Base-by-base conservation (phyloP, 2,329 filamentous ascomycete genomes). In the Lecanicillium sp. region DNA sequence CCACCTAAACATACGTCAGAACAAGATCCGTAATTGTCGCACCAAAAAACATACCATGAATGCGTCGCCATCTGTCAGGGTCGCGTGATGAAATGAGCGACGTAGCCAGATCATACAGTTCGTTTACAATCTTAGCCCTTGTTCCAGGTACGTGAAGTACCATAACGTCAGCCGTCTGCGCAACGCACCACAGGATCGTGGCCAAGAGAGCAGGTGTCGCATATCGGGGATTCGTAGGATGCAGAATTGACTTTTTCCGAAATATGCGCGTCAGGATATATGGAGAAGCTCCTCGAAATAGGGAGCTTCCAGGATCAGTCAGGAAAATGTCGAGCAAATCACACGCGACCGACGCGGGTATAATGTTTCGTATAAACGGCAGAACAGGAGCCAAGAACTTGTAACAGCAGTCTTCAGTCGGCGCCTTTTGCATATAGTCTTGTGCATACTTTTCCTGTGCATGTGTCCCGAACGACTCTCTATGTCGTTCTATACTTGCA, bases 271-370 rank as follows among this genome's bases (percentile, higher is more conserved):
- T 66, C 15, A 71, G 53, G 13, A 71, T 62, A 41, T 70, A 70
- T 0, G 68, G 67, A 4, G 67, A 71, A 0, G 64, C 60, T 28
- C 57, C 62, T 12, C 62, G 58, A 42, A 68, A 66, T 0, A 66
- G 50, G 4, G 63, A 64, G 38, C 56, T 64, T 4, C 62, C 63
- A 0, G 64, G 60, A 18, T 67, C 65, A 9, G 60, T 62, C 42
- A 72, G 59, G 44, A 67, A 72, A 2, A 68, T 58, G 35, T 71
- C 67, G 2, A 72, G 54, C 11, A 72, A 56, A 18, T 70, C 62
- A 37, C 63, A 68, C 1, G 67, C 68, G 2, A 68, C 53, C 3
- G 58, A 56, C 3, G 58, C 53, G 3, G 60, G 54, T 30, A 70
- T 53, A 33, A 65, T 60, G 31, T 57, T 53, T 16, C 55, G 43